Percentiles rank a stretch among this genome's conserved stretches.
Conservation (phyloP, 108 stramenopile genomes). For the Cyclotella sp. region DNA sequence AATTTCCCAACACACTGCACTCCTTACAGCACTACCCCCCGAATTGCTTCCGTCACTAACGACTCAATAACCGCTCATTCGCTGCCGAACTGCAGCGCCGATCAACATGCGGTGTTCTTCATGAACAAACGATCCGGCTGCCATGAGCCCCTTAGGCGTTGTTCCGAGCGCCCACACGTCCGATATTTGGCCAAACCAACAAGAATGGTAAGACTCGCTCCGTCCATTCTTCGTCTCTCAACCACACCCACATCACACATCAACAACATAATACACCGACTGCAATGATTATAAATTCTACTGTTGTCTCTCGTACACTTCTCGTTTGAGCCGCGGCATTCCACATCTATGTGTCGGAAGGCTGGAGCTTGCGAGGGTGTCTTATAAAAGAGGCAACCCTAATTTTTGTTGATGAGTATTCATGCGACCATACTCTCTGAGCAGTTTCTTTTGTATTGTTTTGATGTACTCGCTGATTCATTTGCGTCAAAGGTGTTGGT, state of each 20-base stretch:
- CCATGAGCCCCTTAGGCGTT: too few relatives aligned
- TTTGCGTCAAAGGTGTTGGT: too few relatives aligned
- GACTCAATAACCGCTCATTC: too few relatives aligned
- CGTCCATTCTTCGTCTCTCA: background rate
- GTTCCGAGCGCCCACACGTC: too few relatives aligned
- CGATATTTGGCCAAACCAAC: too few relatives aligned
- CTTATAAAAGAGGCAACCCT: slow-evolving; percentile 6
- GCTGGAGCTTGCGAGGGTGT: slow-evolving; percentile 19
- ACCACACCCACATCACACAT: background rate
- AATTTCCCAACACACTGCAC: too few relatives aligned
- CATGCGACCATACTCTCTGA: slow-evolving; percentile 29
- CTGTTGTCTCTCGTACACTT: background rate
- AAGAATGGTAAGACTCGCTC: background rate
- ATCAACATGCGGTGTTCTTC: too few relatives aligned
- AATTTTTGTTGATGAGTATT: slow-evolving; percentile 8
- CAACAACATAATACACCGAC: background rate
- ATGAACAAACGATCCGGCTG: too few relatives aligned
- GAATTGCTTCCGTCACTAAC: too few relatives aligned
- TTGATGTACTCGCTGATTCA: background rate
- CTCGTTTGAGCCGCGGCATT: slow-evolving; percentile 27
- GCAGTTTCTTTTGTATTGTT: slow-evolving; percentile 10
- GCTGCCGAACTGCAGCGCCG: too few relatives aligned
- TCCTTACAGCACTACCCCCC: too few relatives aligned
- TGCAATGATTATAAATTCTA: slow-evolving; percentile 25
- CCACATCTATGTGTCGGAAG: background rate